Percentiles rank a stretch among this genome's conserved stretches.
These are phyloP conservation scores for Metschnikowia bowlesiae DNA, from an alignment of 805 yeast species.

Conservation along the genomic window DNA sequence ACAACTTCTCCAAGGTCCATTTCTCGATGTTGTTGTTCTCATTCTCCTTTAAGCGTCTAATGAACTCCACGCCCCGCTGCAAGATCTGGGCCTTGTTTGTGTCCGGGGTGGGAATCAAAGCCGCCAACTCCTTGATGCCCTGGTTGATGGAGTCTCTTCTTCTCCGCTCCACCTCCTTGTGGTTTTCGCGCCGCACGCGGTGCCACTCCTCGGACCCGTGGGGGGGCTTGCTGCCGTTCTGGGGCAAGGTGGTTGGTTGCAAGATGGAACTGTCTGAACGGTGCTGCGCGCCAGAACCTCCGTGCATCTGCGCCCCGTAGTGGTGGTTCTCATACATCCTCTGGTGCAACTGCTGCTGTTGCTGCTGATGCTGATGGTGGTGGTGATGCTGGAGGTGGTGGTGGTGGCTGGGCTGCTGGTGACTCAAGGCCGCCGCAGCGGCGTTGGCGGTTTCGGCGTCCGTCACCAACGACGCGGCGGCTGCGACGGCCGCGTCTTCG, in stretches of 20 bases:
- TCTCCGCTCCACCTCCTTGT: slow-evolving; percentile 92
- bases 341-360: slow-evolving; percentile 18
- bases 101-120: slow-evolving; percentile 75
- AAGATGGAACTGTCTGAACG: slow-evolving; percentile 18
- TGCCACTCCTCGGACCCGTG: slow-evolving; percentile 87
- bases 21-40: slow-evolving; percentile 88
- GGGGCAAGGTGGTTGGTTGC: slow-evolving; percentile 35
- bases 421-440: slow-evolving; percentile 21
- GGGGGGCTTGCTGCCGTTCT: slow-evolving; percentile 43
- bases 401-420: slow-evolving; percentile 21
- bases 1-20: slow-evolving; percentile 89
- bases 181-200: slow-evolving; percentile 77
- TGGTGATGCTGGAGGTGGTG: slow-evolving; percentile 18
- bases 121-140: slow-evolving; percentile 80
- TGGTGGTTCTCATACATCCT: slow-evolving; percentile 18
- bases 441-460: slow-evolving; percentile 23
- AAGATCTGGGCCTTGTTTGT: slow-evolving; percentile 88
- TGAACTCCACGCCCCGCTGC: slow-evolving; percentile 84
- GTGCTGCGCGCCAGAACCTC: slow-evolving; percentile 15
- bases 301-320: slow-evolving; percentile 16
- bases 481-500: slow-evolving; percentile 25
- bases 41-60: slow-evolving; percentile 82
- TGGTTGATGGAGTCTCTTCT: slow-evolving; percentile 83
- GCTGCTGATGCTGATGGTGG: slow-evolving; percentile 19
- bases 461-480: slow-evolving; percentile 26